Evolutionary conservation across 495 filamentous ascomycete species (phyloP), one percentile per base, ranked within the genome.

Genomic region (Sporormia fimetaria): DNA sequence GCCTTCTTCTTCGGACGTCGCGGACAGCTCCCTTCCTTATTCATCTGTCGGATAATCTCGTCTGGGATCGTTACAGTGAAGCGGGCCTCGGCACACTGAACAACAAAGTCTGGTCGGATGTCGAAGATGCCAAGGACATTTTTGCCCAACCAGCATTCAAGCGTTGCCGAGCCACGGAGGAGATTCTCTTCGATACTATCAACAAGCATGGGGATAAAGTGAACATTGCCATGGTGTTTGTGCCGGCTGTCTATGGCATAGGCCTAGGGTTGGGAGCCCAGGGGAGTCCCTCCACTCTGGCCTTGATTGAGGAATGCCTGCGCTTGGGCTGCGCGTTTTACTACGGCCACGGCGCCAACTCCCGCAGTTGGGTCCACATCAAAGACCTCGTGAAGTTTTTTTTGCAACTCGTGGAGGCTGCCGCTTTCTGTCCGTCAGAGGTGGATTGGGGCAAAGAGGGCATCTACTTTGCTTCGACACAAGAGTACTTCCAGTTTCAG

Each of bases 51-150:
- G 55, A 49, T 6, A 53, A 38, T 17, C 43, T 58, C 10, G 38
- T 55, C 9, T 42, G 52, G 9, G 52, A 58, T 32, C 56, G 33
- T 31, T 44, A 37, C 9, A 15, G 26, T n/a, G 21, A 25, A 2
- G 42, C 32, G 4, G 37, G 47, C 12, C 35, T 52, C 8, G 48
- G 52, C 28, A 40, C 22, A 10, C 23, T 51, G 22, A 55, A 58
- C 35, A 46, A 52, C 9, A 58, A 52, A 25, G 37, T 53, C 42
- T 58, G 55, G 55, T 52, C 49, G n/a, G 52, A 58, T 24, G 17
- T 53, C 29, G 12, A 25, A 21, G 39, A 47, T 35, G 26, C 50
- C 12, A 41, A 37, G 14, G 40, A 30, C 9, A 56, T 58, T 30
- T 33, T 18, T 14, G 42, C 49, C 17, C 34, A 37, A 8, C 56